Percentiles rank a stretch among this genome's conserved stretches.
These are phyloP conservation scores for Amanita subjunquillea DNA, from an alignment of 768 basidiomycete genomes.

Conservation along the genomic window DNA sequence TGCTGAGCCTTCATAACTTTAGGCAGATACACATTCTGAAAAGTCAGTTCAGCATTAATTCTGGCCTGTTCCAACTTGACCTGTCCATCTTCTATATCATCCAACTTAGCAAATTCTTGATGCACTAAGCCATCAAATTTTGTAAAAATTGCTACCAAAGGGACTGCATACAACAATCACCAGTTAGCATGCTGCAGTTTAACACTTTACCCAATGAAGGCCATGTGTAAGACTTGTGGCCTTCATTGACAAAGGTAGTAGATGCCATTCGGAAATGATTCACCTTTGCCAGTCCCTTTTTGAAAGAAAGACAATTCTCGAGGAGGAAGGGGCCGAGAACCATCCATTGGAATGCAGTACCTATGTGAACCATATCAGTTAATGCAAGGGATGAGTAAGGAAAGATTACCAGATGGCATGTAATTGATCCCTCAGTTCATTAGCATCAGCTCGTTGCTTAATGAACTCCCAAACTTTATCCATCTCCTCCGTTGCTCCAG, in stretches of 20 bases:
- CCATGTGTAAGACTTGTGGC: no score
- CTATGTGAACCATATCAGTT: not conserved
- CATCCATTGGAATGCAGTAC: not conserved
- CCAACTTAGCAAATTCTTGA: no score
- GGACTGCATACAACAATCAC: not conserved
- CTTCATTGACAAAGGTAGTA: no score
- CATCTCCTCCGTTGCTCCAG: slow-evolving; percentile 20
- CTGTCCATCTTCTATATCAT: no score
- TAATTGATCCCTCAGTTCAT: no score
- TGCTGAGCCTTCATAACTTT: not conserved
- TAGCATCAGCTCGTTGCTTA: no score
- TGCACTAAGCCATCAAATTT: not conserved
- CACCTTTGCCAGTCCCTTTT: slow-evolving; percentile 14
- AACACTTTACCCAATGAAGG: no score
- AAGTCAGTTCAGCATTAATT: not conserved
- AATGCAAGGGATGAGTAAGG: not conserved
- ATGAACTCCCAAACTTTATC: no score
- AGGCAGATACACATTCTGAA: not conserved
- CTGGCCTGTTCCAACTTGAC: not conserved
- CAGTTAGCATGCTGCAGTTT: not conserved
- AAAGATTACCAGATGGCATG: slow-evolving; percentile 27
- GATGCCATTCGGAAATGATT: not conserved
- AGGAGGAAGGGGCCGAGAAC: not conserved
- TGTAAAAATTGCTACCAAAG: not conserved
- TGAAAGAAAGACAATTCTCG: not conserved